Evolutionary conservation across 2,329 filamentous ascomycete species (phyloP).

Genomic region (Hymenoscyphus occultus): DNA sequence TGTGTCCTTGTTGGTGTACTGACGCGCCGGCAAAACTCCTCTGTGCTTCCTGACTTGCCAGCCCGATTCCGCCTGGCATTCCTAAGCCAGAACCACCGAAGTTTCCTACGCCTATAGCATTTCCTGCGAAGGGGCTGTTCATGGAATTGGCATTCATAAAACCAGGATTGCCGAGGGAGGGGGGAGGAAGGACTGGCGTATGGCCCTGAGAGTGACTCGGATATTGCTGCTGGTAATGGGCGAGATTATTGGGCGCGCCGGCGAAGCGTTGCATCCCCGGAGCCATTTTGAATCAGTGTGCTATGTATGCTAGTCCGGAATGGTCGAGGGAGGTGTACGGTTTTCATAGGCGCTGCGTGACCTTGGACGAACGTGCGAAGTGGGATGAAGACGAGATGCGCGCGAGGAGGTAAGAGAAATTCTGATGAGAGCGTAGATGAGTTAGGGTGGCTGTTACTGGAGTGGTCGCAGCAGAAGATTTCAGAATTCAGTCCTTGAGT

Average conservation of each 20-base stretch:
- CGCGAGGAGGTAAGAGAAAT: background rate
- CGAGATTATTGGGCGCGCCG: constrained; percentile 36
- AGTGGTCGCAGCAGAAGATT: constrained; percentile 1
- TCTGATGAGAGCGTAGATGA: background rate
- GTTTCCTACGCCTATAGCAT: constrained; percentile 54
- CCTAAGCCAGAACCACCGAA: constrained; percentile 53
- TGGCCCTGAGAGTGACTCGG: constrained; percentile 45
- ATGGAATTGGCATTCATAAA: constrained; percentile 69
- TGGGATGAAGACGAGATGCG: background rate
- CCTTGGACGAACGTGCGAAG: constrained; percentile 18
- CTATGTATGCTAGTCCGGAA: constrained; percentile 35
- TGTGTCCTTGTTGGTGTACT: constrained; percentile 59
- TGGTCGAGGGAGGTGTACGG: constrained; percentile 31
- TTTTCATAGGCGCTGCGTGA: constrained; percentile 37
- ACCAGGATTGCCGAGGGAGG: constrained; percentile 63
- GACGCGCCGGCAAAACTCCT: constrained; percentile 77
- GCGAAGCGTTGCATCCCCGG: constrained; percentile 37
- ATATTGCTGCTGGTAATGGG: constrained; percentile 40
- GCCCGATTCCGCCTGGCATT: constrained; percentile 58
- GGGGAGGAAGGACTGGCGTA: constrained; percentile 49
- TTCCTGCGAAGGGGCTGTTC: constrained; percentile 63
- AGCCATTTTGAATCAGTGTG: constrained; percentile 35
- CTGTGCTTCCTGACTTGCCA: constrained; percentile 82
- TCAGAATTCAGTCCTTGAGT: background rate
- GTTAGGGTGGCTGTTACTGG: background rate